Evolutionary conservation across 331 rosid species (phyloP).

Genomic region (Phaseolus coccineus): DNA sequence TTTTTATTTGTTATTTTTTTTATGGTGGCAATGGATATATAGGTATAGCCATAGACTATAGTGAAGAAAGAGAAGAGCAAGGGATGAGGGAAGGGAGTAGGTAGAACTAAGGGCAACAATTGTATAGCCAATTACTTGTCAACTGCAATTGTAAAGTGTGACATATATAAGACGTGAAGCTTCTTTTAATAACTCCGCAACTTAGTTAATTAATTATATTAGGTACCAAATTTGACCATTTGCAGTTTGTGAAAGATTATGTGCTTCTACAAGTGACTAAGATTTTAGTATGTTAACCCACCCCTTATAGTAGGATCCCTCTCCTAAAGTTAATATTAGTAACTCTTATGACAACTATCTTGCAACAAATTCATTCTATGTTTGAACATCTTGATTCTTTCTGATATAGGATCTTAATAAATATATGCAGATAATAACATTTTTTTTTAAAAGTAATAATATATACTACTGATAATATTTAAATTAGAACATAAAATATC

Average conservation of each 20-base stretch:
- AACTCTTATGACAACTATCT: not conserved
- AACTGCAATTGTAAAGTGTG: not conserved
- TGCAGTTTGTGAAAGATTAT: not conserved
- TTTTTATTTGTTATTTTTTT: too few species aligned
- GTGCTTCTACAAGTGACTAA: not conserved
- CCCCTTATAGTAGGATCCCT: not conserved
- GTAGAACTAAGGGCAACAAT: not conserved
- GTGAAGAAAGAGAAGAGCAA: not conserved
- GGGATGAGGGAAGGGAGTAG: not conserved
- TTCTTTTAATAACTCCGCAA: not conserved
- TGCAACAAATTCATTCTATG: not conserved
- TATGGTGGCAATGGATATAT: too few species aligned
- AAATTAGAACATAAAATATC: too few species aligned
- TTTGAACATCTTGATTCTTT: not conserved
- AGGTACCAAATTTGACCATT: not conserved
- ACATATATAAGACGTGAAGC: not conserved
- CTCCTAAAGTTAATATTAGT: not conserved
- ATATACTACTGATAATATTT: too few species aligned
- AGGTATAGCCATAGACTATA: too few species aligned
- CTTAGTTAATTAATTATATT: not conserved
- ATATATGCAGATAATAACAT: too few species aligned
- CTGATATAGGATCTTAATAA: too few species aligned
- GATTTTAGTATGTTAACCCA: not conserved
- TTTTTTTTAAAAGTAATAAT: too few species aligned
- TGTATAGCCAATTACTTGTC: not conserved